Evolutionary conservation across 352 stramenopile species (phyloP), one percentile per base, ranked within the genome.

Genomic region (Pythium chondricola): DNA sequence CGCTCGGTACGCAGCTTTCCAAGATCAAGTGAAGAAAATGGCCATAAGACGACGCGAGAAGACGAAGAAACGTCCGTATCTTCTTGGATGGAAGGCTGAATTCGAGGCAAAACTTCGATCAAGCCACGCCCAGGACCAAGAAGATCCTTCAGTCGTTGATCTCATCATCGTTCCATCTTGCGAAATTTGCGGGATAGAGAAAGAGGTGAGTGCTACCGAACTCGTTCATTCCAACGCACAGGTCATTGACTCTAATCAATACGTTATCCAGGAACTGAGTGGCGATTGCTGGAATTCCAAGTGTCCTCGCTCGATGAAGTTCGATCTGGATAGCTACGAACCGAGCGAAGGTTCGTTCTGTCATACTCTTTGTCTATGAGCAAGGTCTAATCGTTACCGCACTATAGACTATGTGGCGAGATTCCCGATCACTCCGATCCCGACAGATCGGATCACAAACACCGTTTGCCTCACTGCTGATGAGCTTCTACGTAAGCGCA

Each of bases 1-100:
- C 13, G 70, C 77, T n/a, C 67, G 81, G 4, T 94, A 94, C 50
- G 65, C 82, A 18, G 61, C 65, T 4, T 94, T 94, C 42, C 83
- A 94, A 47, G 83, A 94, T 53, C 66, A 89, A 48, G 81, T 94
- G 2, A 90, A 91, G 60, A 72, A 77, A 17, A 90, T 92, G 18
- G 70, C 85, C 37, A 83, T 88, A 73, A 76, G 83, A 36, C 76
- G 77, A 13, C 75, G 80, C 14, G 83, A 94, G 29, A 86, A 85
- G 24, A 53, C 92, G 7, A 94, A 94, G 47, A 84, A 88, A 40
- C 80, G 83, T 10, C 83, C 83, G n/a, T 91, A 94, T 36, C 53
- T 94, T 8, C 71, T 74, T 1, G 81, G 85, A 24, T 94, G 74
- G 74, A 71, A 84, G 53, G 72, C 76, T 8, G 67, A 77, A 17